Evolutionary conservation across 2,329 filamentous ascomycete species (phyloP).

Genomic region (Colletotrichum simmondsii): DNA sequence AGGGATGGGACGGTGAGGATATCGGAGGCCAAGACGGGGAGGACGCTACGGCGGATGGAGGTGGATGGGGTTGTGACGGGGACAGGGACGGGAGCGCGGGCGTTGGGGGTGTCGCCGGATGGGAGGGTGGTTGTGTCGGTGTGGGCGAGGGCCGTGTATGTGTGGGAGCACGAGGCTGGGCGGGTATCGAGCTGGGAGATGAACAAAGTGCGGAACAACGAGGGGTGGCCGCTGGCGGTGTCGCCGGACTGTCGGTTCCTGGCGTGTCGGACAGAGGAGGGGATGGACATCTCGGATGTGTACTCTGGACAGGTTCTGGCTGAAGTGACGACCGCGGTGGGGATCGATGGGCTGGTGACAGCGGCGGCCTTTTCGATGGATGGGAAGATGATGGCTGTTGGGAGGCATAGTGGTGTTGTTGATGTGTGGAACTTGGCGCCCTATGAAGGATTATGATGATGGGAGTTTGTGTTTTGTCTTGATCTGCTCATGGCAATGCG

Average conservation of each 20-base stretch:
- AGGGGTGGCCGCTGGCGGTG: constrained; percentile 54
- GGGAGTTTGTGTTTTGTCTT: too few relatives aligned
- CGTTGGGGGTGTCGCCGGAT: constrained; percentile 46
- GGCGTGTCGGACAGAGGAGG: constrained; percentile 52
- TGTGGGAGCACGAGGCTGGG: constrained; percentile 48
- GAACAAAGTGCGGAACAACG: constrained; percentile 43
- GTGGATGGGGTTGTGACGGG: constrained; percentile 40
- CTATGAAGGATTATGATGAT: not conserved
- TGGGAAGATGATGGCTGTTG: constrained; percentile 44
- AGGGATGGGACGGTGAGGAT: constrained; percentile 51
- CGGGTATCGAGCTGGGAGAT: constrained; percentile 49
- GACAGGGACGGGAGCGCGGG: constrained; percentile 41
- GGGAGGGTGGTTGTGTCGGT: constrained; percentile 48
- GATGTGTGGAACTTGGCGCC: constrained; percentile 44
- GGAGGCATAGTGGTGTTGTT: constrained; percentile 46
- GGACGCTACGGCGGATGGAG: constrained; percentile 50
- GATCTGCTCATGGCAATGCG: not conserved
- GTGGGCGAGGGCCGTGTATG: constrained; percentile 50
- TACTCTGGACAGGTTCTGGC: constrained; percentile 45
- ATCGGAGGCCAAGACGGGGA: constrained; percentile 44
- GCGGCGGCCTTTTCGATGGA: constrained; percentile 48
- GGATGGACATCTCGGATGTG: constrained; percentile 53
- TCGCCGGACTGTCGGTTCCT: constrained; percentile 51
- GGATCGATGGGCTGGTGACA: constrained; percentile 43
- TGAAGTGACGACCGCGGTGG: constrained; percentile 35